Conservation (phyloP, 352 stramenopile genomes). For the Phytophthora agathidicida region DNA sequence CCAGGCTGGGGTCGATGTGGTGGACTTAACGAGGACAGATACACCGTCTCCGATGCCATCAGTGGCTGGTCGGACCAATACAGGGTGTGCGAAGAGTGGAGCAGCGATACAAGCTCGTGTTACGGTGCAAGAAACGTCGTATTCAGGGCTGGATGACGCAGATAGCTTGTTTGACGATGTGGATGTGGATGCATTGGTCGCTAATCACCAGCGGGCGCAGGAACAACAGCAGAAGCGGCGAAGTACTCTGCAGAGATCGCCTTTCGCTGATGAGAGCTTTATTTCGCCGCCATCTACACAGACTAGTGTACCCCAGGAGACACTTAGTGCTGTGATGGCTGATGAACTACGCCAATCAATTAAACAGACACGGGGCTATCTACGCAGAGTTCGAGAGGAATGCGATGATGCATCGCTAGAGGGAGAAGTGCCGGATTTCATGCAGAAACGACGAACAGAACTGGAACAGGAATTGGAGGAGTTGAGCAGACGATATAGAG, state of each 20-base stretch:
- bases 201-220: slow-evolving; percentile 47
- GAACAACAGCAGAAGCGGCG: slow-evolving; percentile 24
- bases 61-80: background rate
- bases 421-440: slow-evolving; percentile 65
- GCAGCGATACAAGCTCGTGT: background rate
- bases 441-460: slow-evolving; percentile 47
- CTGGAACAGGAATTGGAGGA: slow-evolving; percentile 68
- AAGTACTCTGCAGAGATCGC: background rate
- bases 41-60: background rate
- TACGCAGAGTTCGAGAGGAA: slow-evolving; percentile 75
- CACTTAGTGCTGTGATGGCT: slow-evolving; percentile 14
- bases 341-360: slow-evolving; percentile 58
- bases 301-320: slow-evolving; percentile 23
- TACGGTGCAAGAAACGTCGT: slow-evolving; percentile 9
- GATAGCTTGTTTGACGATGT: slow-evolving; percentile 46
- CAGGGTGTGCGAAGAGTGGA: slow-evolving; percentile 9
- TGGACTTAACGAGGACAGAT: slow-evolving; percentile 36
- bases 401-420: slow-evolving; percentile 86
- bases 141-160: slow-evolving; percentile 20
- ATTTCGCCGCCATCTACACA: slow-evolving; percentile 22
- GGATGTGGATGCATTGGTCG: slow-evolving; percentile 62
- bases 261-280: slow-evolving; percentile 8
- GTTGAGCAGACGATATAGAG: slow-evolving; percentile 64
- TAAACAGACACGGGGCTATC: slow-evolving; percentile 60
- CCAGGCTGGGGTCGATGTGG: slow-evolving; percentile 13